These are phyloP conservation scores for Myrmaecium sp. DNA, from an alignment of 2,329 filamentous ascomycete species.

Conservation along the genomic window DNA sequence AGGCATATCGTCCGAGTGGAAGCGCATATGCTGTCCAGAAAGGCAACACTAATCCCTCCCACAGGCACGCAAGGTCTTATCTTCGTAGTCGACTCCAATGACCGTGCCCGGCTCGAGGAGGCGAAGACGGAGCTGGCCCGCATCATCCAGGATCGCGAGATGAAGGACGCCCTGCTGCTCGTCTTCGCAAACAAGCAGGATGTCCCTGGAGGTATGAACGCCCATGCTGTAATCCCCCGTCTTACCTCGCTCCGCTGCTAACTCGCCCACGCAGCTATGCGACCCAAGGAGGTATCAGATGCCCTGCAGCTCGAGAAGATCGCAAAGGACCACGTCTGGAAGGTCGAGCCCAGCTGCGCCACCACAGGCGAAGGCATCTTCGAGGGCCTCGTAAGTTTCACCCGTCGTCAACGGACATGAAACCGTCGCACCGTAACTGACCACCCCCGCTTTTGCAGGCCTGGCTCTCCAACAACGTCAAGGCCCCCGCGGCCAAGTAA, in stretches of 20 bases:
- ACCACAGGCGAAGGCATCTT: slow-evolving; percentile 37
- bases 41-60: too few relatives aligned
- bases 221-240: slow-evolving; percentile 6
- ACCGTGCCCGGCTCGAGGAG: slow-evolving; percentile 95
- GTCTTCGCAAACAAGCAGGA: slow-evolving; percentile 99
- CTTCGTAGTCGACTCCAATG: slow-evolving; percentile 98
- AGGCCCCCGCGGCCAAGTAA: too few relatives aligned
- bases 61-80: slow-evolving; percentile 90
- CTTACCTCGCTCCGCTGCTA: background rate
- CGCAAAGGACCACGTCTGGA: slow-evolving; percentile 36
- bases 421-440: too few relatives aligned
- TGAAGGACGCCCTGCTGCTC: slow-evolving; percentile 88
- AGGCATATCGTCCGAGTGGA: too few relatives aligned
- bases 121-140: slow-evolving; percentile 90
- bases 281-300: slow-evolving; percentile 32
- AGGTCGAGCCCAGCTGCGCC: slow-evolving; percentile 36
- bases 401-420: too few relatives aligned
- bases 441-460: too few relatives aligned
- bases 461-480: too few relatives aligned
- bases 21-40: too few relatives aligned
- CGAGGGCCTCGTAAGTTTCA: slow-evolving; percentile 29
- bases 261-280: slow-evolving; percentile 29
- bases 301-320: slow-evolving; percentile 30
- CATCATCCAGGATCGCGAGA: slow-evolving; percentile 98
- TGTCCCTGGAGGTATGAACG: slow-evolving; percentile 62